Conservation (phyloP, 805 yeast genomes). For the Candida verbasci region DNA sequence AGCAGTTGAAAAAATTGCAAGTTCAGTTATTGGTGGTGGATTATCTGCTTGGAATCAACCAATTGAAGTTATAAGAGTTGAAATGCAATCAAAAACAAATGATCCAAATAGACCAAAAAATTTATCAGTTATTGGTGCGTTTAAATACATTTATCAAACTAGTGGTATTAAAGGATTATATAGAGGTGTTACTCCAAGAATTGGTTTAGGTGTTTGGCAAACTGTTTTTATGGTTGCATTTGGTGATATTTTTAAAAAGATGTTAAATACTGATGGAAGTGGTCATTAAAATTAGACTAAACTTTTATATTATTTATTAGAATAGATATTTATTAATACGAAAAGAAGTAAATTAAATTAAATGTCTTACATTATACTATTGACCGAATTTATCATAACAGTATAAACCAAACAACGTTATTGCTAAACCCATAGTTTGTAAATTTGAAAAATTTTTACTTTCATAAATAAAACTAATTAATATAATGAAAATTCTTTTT, state of each 20-base stretch:
- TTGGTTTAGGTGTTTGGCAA: constrained; percentile 97
- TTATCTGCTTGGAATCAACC: constrained; percentile 99
- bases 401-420: constrained; percentile 38
- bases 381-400: constrained; percentile 40
- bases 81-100: constrained; percentile 92
- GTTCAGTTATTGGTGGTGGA: constrained; percentile 94
- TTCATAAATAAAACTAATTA: constrained; percentile 64
- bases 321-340: neutral
- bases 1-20: constrained; percentile 76
- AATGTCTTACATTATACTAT: neutral
- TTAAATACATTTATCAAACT: constrained; percentile 74
- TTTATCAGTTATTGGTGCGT: constrained; percentile 69
- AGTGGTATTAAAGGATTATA: constrained; percentile 89
- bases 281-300: constrained; percentile 33
- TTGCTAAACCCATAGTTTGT: constrained; percentile 32
- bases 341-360: no score
- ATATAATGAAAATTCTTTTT: constrained; percentile 67
- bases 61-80: constrained; percentile 94
- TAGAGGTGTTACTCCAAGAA: constrained; percentile 95
- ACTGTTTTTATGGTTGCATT: constrained; percentile 97
- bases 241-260: constrained; percentile 69
- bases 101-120: constrained; percentile 97
- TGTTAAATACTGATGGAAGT: constrained; percentile 38
- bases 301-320: neutral
- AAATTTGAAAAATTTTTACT: constrained; percentile 16